Evolutionary conservation across 2,329 filamentous ascomycete species (phyloP), one percentile per base, ranked within the genome.

Genomic region (Mycocentrospora acerina): DNA sequence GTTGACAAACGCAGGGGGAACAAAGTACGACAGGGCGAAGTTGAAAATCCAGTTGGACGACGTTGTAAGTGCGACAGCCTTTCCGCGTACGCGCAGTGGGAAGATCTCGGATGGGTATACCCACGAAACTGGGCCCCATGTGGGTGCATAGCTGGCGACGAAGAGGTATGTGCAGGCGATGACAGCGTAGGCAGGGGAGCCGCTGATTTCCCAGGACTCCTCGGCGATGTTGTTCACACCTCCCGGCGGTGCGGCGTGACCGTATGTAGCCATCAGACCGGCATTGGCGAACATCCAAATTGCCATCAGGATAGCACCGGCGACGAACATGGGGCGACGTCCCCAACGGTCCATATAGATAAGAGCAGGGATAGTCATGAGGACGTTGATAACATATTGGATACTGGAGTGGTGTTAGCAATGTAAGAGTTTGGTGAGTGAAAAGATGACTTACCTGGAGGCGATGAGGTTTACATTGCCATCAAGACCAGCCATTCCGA

Each of bases 321-420:
- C 58, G n/a, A 88, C 71, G 24, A 88, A 72, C 4, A 83, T 79
- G 1, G 72, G 72, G 28, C 85, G 86, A 48, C 87, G 86, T 31
- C 88, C 88, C 81, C 84, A 88, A 38, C 76, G 74, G 53, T 93
- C 87, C 54, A 90, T 78, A 71, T 74, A 90, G 40, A 90, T 67
- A 16, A 91, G 75, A 1, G 86, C 86, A 0, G 86, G 85, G 3
- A 90, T 63, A 0, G 88, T 91, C 82, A 88, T 87, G 35, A 83
- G 44, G 2, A 91, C 86, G 63, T 90, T 90, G 72, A 91, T 88
- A 53, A 90, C 75, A 61, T 86, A 88, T 38, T 87, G 81, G 46
- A 88, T 87, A 8, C 79, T 81, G 4, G 9, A 9, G 5, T 22
- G 19, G 5, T 22, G 19, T 22, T 22, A 22, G 19, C 9, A 9